Conservation (phyloP, 345 rosid species). For the Sapria himalayana region DNA sequence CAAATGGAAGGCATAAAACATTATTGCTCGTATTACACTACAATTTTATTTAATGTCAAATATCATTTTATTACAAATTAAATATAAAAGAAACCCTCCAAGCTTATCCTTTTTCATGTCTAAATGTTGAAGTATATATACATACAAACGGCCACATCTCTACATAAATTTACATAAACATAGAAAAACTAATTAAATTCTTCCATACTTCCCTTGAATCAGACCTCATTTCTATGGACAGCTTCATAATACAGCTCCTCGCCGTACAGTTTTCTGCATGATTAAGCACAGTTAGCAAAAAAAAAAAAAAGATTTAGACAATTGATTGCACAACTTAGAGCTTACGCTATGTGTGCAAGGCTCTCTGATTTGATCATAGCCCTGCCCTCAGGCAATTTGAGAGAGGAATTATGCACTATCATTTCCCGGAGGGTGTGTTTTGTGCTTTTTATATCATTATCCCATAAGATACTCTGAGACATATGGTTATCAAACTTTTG, state of each 20-base stretch:
- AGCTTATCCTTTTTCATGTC: too few relatives aligned
- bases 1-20: too few relatives aligned
- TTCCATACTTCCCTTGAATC: too few relatives aligned
- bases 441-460: conserved; percentile 66
- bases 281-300: conserved; percentile 1
- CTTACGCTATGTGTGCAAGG: conserved; percentile 67
- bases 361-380: conserved; percentile 53
- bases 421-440: conserved; percentile 71
- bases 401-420: conserved; percentile 63
- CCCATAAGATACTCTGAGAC: conserved; percentile 80
- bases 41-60: too few relatives aligned
- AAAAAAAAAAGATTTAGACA: background rate
- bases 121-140: too few relatives aligned
- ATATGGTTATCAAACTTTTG: conserved; percentile 8
- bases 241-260: conserved; percentile 30
- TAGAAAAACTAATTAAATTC: too few relatives aligned
- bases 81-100: too few relatives aligned
- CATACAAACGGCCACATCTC: too few relatives aligned
- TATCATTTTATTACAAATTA: too few relatives aligned
- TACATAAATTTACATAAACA: too few relatives aligned
- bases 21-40: too few relatives aligned
- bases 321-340: conserved; percentile 4
- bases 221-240: conserved; percentile 15
- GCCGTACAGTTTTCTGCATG: conserved; percentile 40
- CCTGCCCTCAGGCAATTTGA: conserved; percentile 64